Evolutionary conservation across 2,329 filamentous ascomycete genomes (phyloP).

Genomic region (Calonectria pseudoreteaudii): DNA sequence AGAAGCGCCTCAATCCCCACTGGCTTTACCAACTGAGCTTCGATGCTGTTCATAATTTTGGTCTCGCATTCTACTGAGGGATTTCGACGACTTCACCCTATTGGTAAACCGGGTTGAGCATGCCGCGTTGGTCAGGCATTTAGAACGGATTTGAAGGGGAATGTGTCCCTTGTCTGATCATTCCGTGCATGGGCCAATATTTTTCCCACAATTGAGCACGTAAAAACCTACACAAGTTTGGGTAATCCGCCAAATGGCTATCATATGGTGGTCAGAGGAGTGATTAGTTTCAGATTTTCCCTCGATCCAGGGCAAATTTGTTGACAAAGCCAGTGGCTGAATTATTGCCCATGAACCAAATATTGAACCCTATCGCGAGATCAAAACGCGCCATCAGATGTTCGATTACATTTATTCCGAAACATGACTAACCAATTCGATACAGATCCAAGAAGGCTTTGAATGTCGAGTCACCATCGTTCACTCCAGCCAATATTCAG

Average conservation of each 20-base stretch:
- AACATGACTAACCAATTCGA: constrained; percentile 30
- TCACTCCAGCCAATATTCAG: constrained; percentile 76
- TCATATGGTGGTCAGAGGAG: neutral
- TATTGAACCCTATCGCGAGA: neutral
- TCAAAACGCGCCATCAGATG: neutral
- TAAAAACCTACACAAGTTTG: neutral
- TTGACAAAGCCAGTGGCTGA: neutral
- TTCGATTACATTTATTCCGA: neutral
- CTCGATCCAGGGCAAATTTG: neutral
- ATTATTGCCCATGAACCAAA: neutral
- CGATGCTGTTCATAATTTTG: neutral
- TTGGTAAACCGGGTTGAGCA: neutral
- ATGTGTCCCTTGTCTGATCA: constrained; percentile 21
- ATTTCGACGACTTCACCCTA: neutral
- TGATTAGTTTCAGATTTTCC: neutral
- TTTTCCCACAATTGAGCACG: constrained; percentile 9
- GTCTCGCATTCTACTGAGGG: neutral
- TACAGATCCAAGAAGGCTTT: constrained; percentile 77
- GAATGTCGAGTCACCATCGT: constrained; percentile 96
- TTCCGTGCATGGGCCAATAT: constrained; percentile 26
- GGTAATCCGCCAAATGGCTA: neutral
- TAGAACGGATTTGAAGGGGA: constrained; percentile 17
- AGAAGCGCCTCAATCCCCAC: neutral
- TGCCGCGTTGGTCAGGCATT: neutral
- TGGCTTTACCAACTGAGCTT: neutral